phyloP scores from a whole-genome alignment of 352 stramenopile genomes.

The Phytophthora syringae region DNA sequence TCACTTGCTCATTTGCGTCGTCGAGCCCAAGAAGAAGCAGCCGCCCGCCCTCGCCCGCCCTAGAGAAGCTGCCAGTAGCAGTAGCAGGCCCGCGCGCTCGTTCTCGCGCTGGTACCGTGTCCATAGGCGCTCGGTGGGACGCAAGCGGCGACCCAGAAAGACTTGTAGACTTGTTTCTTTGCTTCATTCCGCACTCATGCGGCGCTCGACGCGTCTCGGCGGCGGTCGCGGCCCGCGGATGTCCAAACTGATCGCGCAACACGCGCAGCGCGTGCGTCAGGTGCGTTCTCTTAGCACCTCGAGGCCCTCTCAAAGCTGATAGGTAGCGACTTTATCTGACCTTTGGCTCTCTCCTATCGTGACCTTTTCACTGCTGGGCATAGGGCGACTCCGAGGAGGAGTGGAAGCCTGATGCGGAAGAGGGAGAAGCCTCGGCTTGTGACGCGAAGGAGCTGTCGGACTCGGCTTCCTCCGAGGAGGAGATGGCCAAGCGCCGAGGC shows the following conservation, averaged over 20 bases:
- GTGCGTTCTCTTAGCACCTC: slow-evolving; percentile 23
- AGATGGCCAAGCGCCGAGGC: slow-evolving; percentile 33
- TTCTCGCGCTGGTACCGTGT: slow-evolving; percentile 9
- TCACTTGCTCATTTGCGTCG: slow-evolving; percentile 41
- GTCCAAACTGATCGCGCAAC: slow-evolving; percentile 61
- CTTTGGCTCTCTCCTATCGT: slow-evolving; percentile 10
- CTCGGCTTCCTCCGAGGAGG: slow-evolving; percentile 39
- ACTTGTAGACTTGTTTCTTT: slow-evolving; percentile 26
- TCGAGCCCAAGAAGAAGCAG: slow-evolving; percentile 33
- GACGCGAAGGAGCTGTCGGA: slow-evolving; percentile 51
- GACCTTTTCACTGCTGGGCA: slow-evolving; percentile 13
- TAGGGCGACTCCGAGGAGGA: slow-evolving; percentile 54
- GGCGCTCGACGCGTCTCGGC: slow-evolving; percentile 69
- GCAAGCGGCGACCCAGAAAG: slow-evolving; percentile 1
- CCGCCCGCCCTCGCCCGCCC: not conserved
- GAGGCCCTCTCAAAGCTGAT: slow-evolving; percentile 6
- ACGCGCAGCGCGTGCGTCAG: slow-evolving; percentile 48
- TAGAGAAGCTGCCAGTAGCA: slow-evolving; percentile 10
- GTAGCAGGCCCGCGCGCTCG: slow-evolving; percentile 16
- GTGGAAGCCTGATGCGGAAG: slow-evolving; percentile 43
- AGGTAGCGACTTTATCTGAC: slow-evolving; percentile 8
- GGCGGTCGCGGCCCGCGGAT: slow-evolving; percentile 61
- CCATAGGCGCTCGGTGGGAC: slow-evolving; percentile 17
- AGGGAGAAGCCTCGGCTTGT: slow-evolving; percentile 41
- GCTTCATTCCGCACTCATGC: slow-evolving; percentile 45